Conservation (phyloP, 768 basidiomycete species). For the Amanita polypyramis region DNA sequence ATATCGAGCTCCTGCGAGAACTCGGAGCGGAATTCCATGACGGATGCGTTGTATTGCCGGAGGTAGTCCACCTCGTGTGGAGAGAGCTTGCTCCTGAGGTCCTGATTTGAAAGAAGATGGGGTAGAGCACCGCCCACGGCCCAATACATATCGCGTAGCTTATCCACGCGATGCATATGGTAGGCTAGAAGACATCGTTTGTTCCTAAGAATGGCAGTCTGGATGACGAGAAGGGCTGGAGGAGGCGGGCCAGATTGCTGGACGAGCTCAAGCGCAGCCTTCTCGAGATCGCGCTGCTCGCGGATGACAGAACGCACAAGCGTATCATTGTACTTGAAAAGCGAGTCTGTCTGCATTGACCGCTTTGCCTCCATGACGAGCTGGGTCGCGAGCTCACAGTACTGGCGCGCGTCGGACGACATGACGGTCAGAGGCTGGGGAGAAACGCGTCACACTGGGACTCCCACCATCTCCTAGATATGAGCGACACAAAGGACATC, state of each 20-base stretch:
- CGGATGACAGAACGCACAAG: conserved; percentile 80
- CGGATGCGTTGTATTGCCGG: conserved; percentile 18
- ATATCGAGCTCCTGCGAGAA: conserved; percentile 85
- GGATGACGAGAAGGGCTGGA: conserved; percentile 69
- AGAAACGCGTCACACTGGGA: conserved; percentile 10
- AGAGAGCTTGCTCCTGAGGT: conserved; percentile 63
- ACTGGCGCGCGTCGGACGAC: conserved; percentile 48
- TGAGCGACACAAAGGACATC: conserved; percentile 12
- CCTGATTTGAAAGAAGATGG: conserved; percentile 59
- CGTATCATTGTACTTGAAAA: conserved; percentile 87
- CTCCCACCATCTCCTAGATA: no score
- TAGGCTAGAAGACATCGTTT: conserved; percentile 95
- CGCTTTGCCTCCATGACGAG: conserved; percentile 81
- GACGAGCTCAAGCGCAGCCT: conserved; percentile 30
- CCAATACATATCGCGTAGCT: conserved; percentile 87
- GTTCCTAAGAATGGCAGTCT: conserved; percentile 85
- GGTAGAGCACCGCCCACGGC: conserved; percentile 77
- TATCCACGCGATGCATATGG: conserved; percentile 77
- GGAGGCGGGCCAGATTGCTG: conserved; percentile 33
- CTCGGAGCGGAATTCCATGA: conserved; percentile 78
- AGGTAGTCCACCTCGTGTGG: conserved; percentile 51
- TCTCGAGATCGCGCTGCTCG: conserved; percentile 86
- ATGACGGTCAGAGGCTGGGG: conserved; percentile 16
- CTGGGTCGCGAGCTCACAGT: conserved; percentile 79
- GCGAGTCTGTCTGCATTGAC: conserved; percentile 71